Base-by-base conservation (phyloP, 257 asterid genomes). In the Parsonsia alboflavescens region DNA sequence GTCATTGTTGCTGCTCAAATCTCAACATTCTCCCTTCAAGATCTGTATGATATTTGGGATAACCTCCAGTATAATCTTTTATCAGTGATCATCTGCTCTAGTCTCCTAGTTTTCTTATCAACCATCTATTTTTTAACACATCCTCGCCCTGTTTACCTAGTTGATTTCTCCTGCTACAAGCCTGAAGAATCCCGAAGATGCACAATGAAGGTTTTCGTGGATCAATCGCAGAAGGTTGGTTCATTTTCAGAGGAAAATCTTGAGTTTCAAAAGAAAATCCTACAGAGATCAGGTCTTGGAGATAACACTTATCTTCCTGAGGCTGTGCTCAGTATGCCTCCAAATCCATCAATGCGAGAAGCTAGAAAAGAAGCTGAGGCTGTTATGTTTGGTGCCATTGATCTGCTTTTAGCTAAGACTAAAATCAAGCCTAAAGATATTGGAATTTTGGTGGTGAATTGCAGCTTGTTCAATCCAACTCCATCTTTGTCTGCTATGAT, bases 391-490 rank as follows among this genome's bases (percentile, higher is more conserved):
- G 86, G 84, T 58, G 84, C 86, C 45, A 77, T 83, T 56, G 86
- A 80, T 74, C 82, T 76, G 44, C 80, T 83, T 71, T 71, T 83
- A 62, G 73, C 76, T 3, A 80, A 80, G 72, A 83, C 86, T 0
- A 57, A 71, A 4, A 79, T 83, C 39, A 83, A 77, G 26, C 57
- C 77, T 1, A 83, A 80, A 74, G 82, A 83, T 46, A 80, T 83
- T 67, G 86, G 84, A 44, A 74, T 83, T 9, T 72, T 83, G 75
- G 83, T 83, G 19, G 86, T 83, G 36, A 83, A 83, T n/a, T 83
- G 86, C 64, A 83, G 86, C 84, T 73, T 83, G 80, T 83, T 83
- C 66, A 83, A 77, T 62, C 86, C 86, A 26, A 83, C 86, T 17
- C 86, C 86, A 4, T 80, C 84, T 15, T 75, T 83, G 7, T 83